Evolutionary conservation across 345 rosid species (phyloP).

Genomic region (Pugionium cornutum): DNA sequence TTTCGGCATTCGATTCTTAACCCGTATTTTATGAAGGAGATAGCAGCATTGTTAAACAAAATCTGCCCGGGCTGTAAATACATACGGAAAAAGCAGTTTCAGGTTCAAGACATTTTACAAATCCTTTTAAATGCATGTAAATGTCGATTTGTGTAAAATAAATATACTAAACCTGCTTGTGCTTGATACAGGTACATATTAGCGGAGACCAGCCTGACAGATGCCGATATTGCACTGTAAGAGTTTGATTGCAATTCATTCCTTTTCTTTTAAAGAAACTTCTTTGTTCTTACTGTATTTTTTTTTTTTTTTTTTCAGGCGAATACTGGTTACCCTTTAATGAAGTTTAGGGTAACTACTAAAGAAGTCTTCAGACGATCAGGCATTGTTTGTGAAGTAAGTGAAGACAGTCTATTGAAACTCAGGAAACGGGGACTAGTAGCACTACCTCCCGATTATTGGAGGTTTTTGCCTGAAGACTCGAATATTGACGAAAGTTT

Average conservation of each 20-base stretch:
- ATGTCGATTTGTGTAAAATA: not conserved
- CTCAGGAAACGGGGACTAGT: conserved; percentile 36
- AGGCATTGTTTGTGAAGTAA: conserved; percentile 62
- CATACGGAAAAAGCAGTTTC: conserved; percentile 49
- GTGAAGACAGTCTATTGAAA: conserved; percentile 46
- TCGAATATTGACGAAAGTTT: conserved; percentile 54
- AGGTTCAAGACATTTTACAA: conserved; percentile 28
- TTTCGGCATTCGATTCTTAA: conserved; percentile 56
- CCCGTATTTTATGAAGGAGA: conserved; percentile 73
- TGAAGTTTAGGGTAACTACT: conserved; percentile 71
- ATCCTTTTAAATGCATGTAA: not conserved
- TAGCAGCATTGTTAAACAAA: conserved; percentile 63
- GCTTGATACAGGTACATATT: conserved; percentile 55
- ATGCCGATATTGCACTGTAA: conserved; percentile 84
- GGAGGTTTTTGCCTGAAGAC: conserved; percentile 71
- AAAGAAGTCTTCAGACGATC: conserved; percentile 60
- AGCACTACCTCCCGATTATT: conserved; percentile 64
- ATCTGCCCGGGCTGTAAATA: conserved; percentile 90
- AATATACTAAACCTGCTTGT: conserved; percentile 24
- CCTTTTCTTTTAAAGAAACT: not conserved
- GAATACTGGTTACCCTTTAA: conserved; percentile 63
- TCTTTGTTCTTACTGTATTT: conserved; percentile 13
- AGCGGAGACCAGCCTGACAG: conserved; percentile 44
- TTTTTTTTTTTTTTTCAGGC: conserved; percentile 13
- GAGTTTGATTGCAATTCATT: conserved; percentile 24